Evolutionary conservation across 1,139 yeast species (phyloP).

Genomic region (Debaryomycetaceae sp.): DNA sequence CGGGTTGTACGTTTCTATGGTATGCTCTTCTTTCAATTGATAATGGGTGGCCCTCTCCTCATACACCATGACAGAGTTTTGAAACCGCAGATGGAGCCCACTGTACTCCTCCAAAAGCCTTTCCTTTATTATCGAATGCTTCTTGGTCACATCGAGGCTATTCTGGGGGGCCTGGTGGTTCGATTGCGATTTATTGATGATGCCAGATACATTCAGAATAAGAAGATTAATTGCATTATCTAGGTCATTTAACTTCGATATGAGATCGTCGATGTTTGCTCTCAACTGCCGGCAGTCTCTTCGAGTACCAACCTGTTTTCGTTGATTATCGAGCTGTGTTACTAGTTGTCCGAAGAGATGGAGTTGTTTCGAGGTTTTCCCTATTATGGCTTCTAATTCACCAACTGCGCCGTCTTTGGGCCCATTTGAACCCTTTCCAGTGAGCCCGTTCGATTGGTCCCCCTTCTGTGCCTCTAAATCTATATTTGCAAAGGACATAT

Average conservation of each 20-base stretch:
- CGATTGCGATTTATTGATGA: slow-evolving; percentile 23
- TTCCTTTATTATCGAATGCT: slow-evolving; percentile 41
- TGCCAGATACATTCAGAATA: slow-evolving; percentile 27
- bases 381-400: slow-evolving; percentile 33
- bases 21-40: slow-evolving; percentile 16
- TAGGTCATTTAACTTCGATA: slow-evolving; percentile 23
- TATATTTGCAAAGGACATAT: slow-evolving; percentile 59
- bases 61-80: slow-evolving; percentile 24
- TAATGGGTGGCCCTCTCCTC: slow-evolving; percentile 28
- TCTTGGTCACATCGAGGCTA: slow-evolving; percentile 25
- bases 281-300: slow-evolving; percentile 48
- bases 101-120: slow-evolving; percentile 34
- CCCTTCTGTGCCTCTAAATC: slow-evolving; percentile 56
- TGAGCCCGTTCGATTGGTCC: slow-evolving; percentile 6
- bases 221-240: slow-evolving; percentile 33
- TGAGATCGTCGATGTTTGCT: slow-evolving; percentile 31
- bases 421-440: neutral
- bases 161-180: slow-evolving; percentile 7
- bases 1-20: slow-evolving; percentile 4
- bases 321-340: slow-evolving; percentile 46
- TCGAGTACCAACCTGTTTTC: slow-evolving; percentile 52
- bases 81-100: slow-evolving; percentile 37
- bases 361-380: slow-evolving; percentile 38
- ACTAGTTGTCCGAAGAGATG: slow-evolving; percentile 50
- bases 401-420: slow-evolving; percentile 7